Percentiles rank a stretch among this genome's conserved stretches.
Conservation (phyloP, 495 filamentous ascomycete species). For the Penicillium simplicissimum region DNA sequence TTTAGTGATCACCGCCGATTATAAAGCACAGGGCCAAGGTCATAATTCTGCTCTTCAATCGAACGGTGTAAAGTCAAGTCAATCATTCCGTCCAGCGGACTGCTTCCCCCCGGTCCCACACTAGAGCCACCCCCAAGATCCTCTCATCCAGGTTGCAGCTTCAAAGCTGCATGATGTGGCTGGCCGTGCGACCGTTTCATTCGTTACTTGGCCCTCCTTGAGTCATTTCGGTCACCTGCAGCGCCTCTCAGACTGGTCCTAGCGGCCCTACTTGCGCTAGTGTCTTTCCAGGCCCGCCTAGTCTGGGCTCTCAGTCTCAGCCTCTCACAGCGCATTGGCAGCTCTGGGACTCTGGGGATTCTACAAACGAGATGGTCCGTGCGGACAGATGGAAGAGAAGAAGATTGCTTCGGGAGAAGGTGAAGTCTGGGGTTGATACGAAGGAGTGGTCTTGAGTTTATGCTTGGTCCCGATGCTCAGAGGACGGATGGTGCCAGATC, state of each 20-base stretch:
- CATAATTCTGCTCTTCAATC: background rate
- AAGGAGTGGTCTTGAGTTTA: background rate
- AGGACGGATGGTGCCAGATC: background rate
- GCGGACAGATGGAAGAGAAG: conserved; percentile 14
- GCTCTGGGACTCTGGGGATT: conserved; percentile 31
- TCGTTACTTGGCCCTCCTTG: conserved; percentile 25
- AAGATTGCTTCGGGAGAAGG: background rate
- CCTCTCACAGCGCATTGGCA: no score
- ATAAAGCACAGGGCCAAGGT: background rate
- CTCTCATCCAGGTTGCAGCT: conserved; percentile 9
- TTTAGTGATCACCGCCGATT: background rate
- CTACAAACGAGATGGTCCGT: conserved; percentile 37
- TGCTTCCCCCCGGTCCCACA: background rate
- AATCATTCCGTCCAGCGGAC: background rate
- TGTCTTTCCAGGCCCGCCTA: background rate
- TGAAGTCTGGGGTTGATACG: background rate
- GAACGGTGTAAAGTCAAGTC: background rate
- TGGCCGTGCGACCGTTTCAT: conserved; percentile 23
- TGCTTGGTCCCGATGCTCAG: background rate
- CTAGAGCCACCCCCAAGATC: conserved; percentile 11
- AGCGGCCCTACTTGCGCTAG: conserved; percentile 17
- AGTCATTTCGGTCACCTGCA: conserved; percentile 36
- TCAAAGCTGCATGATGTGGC: conserved; percentile 11
- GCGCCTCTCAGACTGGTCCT: conserved; percentile 26
- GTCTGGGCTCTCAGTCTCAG: conserved; percentile 15